phyloP scores from a whole-genome alignment of 148 eudicot species.

The Arctostaphylos glauca region DNA sequence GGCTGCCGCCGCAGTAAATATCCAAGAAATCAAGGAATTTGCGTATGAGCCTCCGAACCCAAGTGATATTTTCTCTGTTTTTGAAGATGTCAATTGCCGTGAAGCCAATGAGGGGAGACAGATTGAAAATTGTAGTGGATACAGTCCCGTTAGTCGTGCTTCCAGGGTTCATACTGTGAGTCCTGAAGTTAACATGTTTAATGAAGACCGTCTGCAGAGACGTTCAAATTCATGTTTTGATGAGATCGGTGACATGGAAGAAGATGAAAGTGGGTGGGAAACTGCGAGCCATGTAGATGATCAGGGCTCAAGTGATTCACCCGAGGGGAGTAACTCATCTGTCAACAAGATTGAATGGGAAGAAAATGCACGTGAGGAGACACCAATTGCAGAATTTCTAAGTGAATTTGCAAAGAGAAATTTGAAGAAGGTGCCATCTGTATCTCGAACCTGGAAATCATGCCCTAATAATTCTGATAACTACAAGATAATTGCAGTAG shows the following conservation, averaged over 20 bases:
- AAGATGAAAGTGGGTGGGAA: constrained; percentile 86
- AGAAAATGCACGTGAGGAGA: constrained; percentile 44
- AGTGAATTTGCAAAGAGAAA: constrained; percentile 40
- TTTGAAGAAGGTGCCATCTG: constrained; percentile 49
- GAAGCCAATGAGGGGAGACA: constrained; percentile 48
- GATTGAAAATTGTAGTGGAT: constrained; percentile 46
- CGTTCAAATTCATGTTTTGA: constrained; percentile 35
- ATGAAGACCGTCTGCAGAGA: constrained; percentile 32
- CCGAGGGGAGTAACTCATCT: constrained; percentile 52
- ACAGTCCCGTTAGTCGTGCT: constrained; percentile 41
- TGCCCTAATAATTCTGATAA: constrained; percentile 46
- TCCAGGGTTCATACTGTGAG: constrained; percentile 32
- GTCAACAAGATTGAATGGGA: constrained; percentile 58
- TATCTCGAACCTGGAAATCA: constrained; percentile 58
- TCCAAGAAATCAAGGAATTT: constrained; percentile 63
- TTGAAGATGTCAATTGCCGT: constrained; percentile 57
- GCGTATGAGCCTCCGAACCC: constrained; percentile 67
- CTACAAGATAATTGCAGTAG: constrained; percentile 39
- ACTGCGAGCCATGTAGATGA: constrained; percentile 75
- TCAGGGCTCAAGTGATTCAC: constrained; percentile 72
- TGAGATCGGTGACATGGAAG: constrained; percentile 49
- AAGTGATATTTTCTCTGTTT: constrained; percentile 63
- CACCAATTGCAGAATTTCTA: constrained; percentile 48
- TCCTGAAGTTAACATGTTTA: constrained; percentile 31
- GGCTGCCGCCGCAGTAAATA: constrained; percentile 45